A percentile compares a stretch with the other conserved stretches of the same genome.
Evolutionary conservation across 2,329 filamentous ascomycete genomes (phyloP).

Genomic region (Cordyceps javanica): DNA sequence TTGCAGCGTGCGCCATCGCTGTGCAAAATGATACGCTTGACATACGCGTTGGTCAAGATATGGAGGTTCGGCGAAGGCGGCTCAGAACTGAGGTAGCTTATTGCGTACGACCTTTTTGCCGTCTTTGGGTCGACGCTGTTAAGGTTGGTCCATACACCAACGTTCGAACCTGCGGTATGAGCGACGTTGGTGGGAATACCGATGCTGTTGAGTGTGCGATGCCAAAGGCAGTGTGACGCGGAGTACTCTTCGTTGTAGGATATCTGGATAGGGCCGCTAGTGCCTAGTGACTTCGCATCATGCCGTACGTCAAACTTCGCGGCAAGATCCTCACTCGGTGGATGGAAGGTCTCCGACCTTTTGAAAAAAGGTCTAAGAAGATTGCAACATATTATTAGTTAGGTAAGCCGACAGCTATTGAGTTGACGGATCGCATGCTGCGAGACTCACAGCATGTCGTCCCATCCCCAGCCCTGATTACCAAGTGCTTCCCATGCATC

Average conservation of each 20-base stretch:
- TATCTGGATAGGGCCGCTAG: slow-evolving; percentile 40
- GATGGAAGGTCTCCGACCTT: slow-evolving; percentile 42
- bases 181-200: slow-evolving; percentile 35
- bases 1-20: slow-evolving; percentile 13
- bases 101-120: slow-evolving; percentile 42
- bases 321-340: slow-evolving; percentile 27
- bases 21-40: slow-evolving; percentile 23
- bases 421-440: not conserved
- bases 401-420: not conserved
- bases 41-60: slow-evolving; percentile 26
- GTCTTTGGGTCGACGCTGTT: slow-evolving; percentile 41
- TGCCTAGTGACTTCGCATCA: slow-evolving; percentile 35
- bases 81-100: slow-evolving; percentile 36
- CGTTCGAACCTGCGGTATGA: slow-evolving; percentile 42
- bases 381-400: not conserved
- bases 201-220: slow-evolving; percentile 38
- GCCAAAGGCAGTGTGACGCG: slow-evolving; percentile 39
- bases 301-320: slow-evolving; percentile 32
- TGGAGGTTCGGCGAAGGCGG: slow-evolving; percentile 36
- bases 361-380: slow-evolving; percentile 41
- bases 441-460: slow-evolving; percentile 28
- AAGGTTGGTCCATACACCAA: slow-evolving; percentile 45
- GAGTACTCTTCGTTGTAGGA: slow-evolving; percentile 37
- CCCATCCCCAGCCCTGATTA: slow-evolving; percentile 54
- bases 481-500: slow-evolving; percentile 53